A percentile compares a stretch with the other conserved stretches of the same genome.
phyloP scores from a whole-genome alignment of 2,329 filamentous ascomycete genomes.

The Ramularia collo-cygni region DNA sequence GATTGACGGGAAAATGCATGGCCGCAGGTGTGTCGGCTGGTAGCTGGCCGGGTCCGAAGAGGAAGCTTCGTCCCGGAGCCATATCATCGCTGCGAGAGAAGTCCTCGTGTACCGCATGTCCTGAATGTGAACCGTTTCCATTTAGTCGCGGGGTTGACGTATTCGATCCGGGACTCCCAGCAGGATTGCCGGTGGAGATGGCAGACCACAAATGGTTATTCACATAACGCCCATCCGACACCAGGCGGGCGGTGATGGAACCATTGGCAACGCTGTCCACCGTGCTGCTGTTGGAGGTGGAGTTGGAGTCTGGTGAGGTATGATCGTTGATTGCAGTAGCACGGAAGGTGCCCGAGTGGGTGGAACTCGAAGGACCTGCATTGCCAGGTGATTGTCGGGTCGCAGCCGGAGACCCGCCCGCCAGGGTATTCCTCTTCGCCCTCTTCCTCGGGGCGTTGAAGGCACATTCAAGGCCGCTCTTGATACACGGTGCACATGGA shows the following conservation, averaged over 20 bases:
- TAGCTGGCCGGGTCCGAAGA: conserved; percentile 13
- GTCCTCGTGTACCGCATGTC: conserved; percentile 11
- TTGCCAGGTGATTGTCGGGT: conserved; percentile 7
- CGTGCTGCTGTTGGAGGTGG: conserved; percentile 6
- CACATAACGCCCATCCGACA: conserved; percentile 21
- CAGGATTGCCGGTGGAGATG: conserved; percentile 12
- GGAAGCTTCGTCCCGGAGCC: conserved; percentile 14
- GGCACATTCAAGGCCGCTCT: conserved; percentile 21
- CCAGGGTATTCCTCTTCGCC: conserved; percentile 13
- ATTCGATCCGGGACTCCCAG: conserved; percentile 8
- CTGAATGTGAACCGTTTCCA: conserved; percentile 8
- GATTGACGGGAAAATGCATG: conserved; percentile 10
- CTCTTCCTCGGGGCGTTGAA: conserved; percentile 13
- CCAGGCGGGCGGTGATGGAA: conserved; percentile 17
- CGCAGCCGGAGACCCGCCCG: conserved; percentile 1
- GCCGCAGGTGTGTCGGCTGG: conserved; percentile 12
- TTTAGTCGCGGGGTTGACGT: conserved; percentile 6
- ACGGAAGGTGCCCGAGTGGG: not conserved
- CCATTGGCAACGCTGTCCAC: conserved; percentile 14
- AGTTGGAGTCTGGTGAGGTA: not conserved
- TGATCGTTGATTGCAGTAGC: not conserved
- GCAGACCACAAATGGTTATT: conserved; percentile 24
- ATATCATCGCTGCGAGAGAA: conserved; percentile 3
- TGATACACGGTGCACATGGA: conserved; percentile 20
- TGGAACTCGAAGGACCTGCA: not conserved